phyloP scores from a whole-genome alignment of 495 filamentous ascomycete species.

The Astrocystis sublimbata region DNA sequence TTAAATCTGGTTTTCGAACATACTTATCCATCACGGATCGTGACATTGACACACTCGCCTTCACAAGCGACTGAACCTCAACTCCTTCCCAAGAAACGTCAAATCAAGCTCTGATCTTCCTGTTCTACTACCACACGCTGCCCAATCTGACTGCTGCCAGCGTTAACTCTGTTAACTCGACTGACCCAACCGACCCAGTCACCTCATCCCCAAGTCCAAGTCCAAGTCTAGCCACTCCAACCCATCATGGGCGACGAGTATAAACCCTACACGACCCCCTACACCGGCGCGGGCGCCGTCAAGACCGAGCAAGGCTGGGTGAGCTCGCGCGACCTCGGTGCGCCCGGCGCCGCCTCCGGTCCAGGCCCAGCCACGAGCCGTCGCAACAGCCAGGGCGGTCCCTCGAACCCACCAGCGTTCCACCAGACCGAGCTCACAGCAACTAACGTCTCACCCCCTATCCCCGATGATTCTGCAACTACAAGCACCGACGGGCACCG shows the following conservation, averaged over 20 bases:
- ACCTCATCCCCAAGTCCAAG: too few species aligned
- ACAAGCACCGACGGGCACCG: neutral
- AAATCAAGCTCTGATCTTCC: neutral
- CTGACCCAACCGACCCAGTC: neutral
- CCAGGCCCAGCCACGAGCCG: slow-evolving; percentile 35
- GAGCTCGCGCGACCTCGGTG: slow-evolving; percentile 13
- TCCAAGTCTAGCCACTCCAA: neutral
- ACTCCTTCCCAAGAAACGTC: neutral
- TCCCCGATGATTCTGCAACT: neutral
- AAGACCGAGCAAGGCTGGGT: slow-evolving; percentile 20
- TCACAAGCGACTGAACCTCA: neutral
- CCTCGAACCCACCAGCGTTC: slow-evolving; percentile 11
- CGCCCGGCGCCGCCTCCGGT: slow-evolving; percentile 34
- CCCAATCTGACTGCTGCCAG: neutral
- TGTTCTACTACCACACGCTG: neutral
- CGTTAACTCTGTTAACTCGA: neutral
- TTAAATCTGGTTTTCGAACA: too few species aligned
- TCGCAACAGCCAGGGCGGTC: slow-evolving; percentile 3
- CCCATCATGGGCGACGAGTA: slow-evolving; percentile 14
- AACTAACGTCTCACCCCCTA: slow-evolving; percentile 10
- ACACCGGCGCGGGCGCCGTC: slow-evolving; percentile 25
- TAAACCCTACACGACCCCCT: slow-evolving; percentile 28
- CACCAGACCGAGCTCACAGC: slow-evolving; percentile 9
- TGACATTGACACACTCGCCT: neutral
- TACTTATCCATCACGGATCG: too few species aligned